Conservation (phyloP, 2,329 filamentous ascomycete species). For the Arthrobotrys entomopaga region DNA sequence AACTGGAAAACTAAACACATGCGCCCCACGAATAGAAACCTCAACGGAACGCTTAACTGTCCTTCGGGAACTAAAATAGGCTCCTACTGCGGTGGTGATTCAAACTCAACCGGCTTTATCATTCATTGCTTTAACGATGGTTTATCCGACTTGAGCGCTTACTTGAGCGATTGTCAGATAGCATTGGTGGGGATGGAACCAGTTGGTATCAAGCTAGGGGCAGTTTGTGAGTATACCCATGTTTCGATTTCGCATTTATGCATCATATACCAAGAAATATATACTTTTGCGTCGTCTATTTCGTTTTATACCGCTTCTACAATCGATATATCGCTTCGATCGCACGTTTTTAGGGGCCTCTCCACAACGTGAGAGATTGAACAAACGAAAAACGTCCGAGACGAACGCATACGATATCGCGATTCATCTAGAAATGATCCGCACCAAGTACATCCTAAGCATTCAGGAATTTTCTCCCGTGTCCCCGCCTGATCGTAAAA, state of each 20-base stretch:
- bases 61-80: conserved; percentile 8
- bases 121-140: conserved; percentile 34
- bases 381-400: too few species aligned
- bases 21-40: conserved; percentile 24
- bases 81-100: conserved; percentile 46
- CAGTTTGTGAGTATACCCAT: conserved; percentile 32
- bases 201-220: conserved; percentile 30
- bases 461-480: too few species aligned
- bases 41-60: conserved; percentile 48
- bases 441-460: too few species aligned
- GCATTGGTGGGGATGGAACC: conserved; percentile 30
- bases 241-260: too few species aligned
- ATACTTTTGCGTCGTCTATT: too few species aligned
- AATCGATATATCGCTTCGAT: neutral
- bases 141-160: neutral
- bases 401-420: too few species aligned
- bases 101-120: conserved; percentile 49
- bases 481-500: neutral
- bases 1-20: neutral
- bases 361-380: too few species aligned
- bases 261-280: too few species aligned
- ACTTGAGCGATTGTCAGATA: conserved; percentile 34
- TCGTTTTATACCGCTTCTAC: neutral
- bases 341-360: too few species aligned
- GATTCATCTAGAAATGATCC: too few species aligned